Base-by-base conservation (phyloP, 805 yeast genomes). In the Metschnikowia proteae region DNA sequence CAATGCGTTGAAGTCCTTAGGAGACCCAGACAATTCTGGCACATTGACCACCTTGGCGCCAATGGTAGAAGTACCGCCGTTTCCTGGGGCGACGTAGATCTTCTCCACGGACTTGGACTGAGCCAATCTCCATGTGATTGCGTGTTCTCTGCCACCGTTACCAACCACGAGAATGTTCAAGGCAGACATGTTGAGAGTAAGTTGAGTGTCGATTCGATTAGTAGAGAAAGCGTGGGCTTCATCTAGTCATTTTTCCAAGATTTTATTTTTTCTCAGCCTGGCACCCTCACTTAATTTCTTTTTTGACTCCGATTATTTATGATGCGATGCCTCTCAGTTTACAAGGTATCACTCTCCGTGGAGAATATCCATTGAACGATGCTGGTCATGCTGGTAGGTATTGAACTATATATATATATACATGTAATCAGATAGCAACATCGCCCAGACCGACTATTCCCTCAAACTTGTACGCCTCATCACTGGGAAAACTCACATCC, bases 81-180 rank as follows among this genome's bases (percentile, higher is more conserved):
- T 92, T 46, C 98, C 98, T 54, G 98, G 98, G 27, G 98, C 96
- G 48, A 92, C 96, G 61, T 65, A 95, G 57, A 95, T 84, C 51
- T 80, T 77, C 52, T 71, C 70, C 32, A 90, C 96, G 39, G 79
- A 67, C 34, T 81, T 70, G 32, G 97, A 88, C 68, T 90, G 92
- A 29, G 86, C 72, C 55, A 94, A 78, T 63, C 86, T 88, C 97
- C 97, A 91, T 11, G 88, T 87, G 52, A 94, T 78, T 46, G 98
- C 98, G 67, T 94, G 97, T 71, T 94, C 99, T 76, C 99, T 90
- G 58, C 99, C 99, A 66, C 99, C 99, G 71, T 87, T 89, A 62
- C 99, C 99, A 58, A 94, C 79, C 56, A 94, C 84, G 53, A 94
- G 82, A 57, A 94, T 46, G 50, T 53, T 54, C 39, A 56, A 49